Evolutionary conservation across 1,139 yeast species (phyloP), one percentile per base, ranked within the genome.

Genomic region (Geotrichum carabidarum): DNA sequence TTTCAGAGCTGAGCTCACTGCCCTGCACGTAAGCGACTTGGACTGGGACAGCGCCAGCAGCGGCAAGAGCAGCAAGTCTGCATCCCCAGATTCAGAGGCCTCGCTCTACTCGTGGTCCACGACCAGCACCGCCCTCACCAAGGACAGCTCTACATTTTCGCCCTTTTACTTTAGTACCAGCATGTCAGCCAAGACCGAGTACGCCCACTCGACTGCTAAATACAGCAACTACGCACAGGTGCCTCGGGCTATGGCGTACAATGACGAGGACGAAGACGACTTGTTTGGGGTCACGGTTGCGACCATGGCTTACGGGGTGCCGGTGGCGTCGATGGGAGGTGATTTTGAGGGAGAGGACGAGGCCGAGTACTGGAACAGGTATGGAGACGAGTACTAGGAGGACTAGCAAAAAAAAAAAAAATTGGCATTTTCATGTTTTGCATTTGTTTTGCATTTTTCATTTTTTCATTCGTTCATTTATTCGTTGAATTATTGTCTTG

Each of bases 341-440:
- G n/a, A 42, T 37, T 32, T 38, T 44, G 51, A 38, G n/a, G 47
- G 35, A 31, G 55, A 32, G 15, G 52, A 52, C 32, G 55, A 52
- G 14, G 48, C 36, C 34, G 48, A 42, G n/a, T 52, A 52, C 27
- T 52, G 55, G 55, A 49, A 48, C 17, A 44, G 49, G 4, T 52
- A 52, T 31, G 55, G 43, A n/a, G 42, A 51, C 22, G 32, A 45
- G 36, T 40, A 32, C 34, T 52, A 35, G 17, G n/a, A 11, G 8
- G 7, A 4, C 34, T 40, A 27, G 37, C 3, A 3, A 11, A 11
- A 4, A 34, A 11, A n/a, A 34, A 34, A 9, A 15, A 34, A 17
- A 4, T 38, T 38, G 14, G 38, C 38, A n/a, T 38, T 11, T 38
- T 38, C 22, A 14, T 38, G 4, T 38, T 38, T 38, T 38, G 11